phyloP scores from a whole-genome alignment of 1,284 basidiomycete genomes.

The Hymenochaete sp. region DNA sequence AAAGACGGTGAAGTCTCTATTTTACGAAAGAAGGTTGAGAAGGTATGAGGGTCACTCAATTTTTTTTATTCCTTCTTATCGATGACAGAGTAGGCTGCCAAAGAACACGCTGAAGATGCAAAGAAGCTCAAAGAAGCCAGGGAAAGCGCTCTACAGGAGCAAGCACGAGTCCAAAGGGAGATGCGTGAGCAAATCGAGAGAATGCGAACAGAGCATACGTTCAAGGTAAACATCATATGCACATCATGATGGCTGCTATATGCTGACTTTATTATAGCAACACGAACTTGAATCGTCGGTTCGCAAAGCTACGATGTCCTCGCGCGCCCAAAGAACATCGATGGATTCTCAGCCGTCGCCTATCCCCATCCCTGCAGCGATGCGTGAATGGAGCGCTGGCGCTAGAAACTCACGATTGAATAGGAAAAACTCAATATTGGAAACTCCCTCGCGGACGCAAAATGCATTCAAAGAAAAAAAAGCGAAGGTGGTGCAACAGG shows the following conservation, averaged over 20 bases:
- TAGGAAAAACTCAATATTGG: conserved; percentile 25
- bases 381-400: conserved; percentile 31
- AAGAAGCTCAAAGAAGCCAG: conserved; percentile 49
- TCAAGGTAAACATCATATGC: conserved; percentile 42
- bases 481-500: conserved; percentile 13
- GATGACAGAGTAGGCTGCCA: conserved; percentile 35
- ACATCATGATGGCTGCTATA: too few species aligned
- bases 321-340: conserved; percentile 32
- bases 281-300: conserved; percentile 57
- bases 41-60: conserved; percentile 30
- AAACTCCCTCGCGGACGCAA: conserved; percentile 31
- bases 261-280: conserved; percentile 37
- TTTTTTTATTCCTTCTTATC: neutral
- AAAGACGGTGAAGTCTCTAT: conserved; percentile 59
- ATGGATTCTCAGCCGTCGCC: conserved; percentile 34
- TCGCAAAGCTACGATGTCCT: conserved; percentile 40
- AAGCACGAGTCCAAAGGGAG: conserved; percentile 45
- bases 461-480: conserved; percentile 17
- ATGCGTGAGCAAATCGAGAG: conserved; percentile 62
- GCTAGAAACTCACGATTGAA: conserved; percentile 20
- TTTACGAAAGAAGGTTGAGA: conserved; percentile 47
- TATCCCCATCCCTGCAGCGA: conserved; percentile 32
- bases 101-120: conserved; percentile 51
- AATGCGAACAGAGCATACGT: conserved; percentile 56
- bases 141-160: conserved; percentile 49